Evolutionary conservation across 2,329 filamentous ascomycete genomes (phyloP).

Genomic region (Colletotrichum cordylinicola): DNA sequence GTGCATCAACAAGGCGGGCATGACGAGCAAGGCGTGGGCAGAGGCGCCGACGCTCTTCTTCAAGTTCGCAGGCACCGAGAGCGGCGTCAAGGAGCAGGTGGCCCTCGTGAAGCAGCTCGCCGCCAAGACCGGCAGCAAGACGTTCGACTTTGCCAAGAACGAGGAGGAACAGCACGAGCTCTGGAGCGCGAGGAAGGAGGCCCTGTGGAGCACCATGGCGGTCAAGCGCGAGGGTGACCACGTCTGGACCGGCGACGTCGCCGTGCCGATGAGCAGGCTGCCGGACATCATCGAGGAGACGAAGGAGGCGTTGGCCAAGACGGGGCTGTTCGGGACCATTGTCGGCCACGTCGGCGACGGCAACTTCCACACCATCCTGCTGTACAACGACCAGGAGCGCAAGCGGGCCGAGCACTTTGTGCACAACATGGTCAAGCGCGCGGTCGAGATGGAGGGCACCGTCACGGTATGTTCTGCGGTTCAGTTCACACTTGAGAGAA

Average conservation of each 20-base stretch:
- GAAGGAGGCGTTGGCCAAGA: slow-evolving; percentile 47
- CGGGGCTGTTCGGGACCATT: slow-evolving; percentile 53
- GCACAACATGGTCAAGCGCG: slow-evolving; percentile 85
- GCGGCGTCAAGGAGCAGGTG: slow-evolving; percentile 80
- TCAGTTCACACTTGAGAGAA: background rate
- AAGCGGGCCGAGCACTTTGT: slow-evolving; percentile 73
- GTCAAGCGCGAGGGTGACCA: slow-evolving; percentile 69
- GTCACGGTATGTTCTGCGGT: slow-evolving; percentile 64
- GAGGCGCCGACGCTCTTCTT: slow-evolving; percentile 82
- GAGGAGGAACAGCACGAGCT: slow-evolving; percentile 76
- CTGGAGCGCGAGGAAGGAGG: slow-evolving; percentile 85
- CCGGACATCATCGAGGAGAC: slow-evolving; percentile 81
- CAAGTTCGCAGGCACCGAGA: slow-evolving; percentile 78
- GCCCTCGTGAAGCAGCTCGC: slow-evolving; percentile 69
- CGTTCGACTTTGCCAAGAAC: slow-evolving; percentile 79
- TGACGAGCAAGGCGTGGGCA: slow-evolving; percentile 70
- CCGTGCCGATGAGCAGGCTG: slow-evolving; percentile 78
- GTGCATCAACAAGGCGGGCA: slow-evolving; percentile 69
- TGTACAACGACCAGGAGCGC: slow-evolving; percentile 71
- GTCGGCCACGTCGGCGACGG: slow-evolving; percentile 80
- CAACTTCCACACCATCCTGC: slow-evolving; percentile 74
- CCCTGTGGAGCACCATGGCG: slow-evolving; percentile 81
- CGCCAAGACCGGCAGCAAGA: slow-evolving; percentile 64
- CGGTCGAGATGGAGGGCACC: slow-evolving; percentile 84
- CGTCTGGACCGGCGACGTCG: slow-evolving; percentile 88